A percentile compares a stretch with the other conserved stretches of the same genome.
Conservation (phyloP, 257 asterid genomes). For the Solanum paucissectum region DNA sequence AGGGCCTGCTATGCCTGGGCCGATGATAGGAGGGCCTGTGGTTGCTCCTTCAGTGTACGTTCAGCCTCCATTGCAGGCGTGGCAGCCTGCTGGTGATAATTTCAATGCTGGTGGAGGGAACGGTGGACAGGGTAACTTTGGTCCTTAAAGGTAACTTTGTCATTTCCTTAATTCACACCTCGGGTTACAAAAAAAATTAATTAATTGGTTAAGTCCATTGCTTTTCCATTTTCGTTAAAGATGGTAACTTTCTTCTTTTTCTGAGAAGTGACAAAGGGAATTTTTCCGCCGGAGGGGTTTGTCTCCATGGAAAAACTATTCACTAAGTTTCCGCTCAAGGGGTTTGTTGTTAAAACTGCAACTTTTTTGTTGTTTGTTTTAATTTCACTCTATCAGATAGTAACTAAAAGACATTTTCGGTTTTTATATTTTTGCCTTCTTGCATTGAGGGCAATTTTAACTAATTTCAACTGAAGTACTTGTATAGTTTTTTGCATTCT, state of each 20-base stretch:
- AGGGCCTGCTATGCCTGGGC: neutral
- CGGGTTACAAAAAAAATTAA: neutral
- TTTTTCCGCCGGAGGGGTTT: neutral
- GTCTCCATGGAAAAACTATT: neutral
- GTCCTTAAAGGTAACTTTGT: conserved; percentile 47
- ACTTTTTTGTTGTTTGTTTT: neutral
- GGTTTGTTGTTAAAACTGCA: neutral
- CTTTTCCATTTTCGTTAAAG: neutral
- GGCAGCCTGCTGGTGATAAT: conserved; percentile 54
- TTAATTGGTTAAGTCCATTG: neutral
- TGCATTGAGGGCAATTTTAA: neutral
- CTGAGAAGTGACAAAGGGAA: neutral
- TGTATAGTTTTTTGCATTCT: neutral
- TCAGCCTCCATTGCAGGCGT: conserved; percentile 55
- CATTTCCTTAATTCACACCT: neutral
- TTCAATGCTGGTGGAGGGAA: conserved; percentile 37
- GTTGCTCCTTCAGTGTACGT: neutral
- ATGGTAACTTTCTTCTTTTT: neutral
- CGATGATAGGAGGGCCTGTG: neutral
- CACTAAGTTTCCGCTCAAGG: neutral
- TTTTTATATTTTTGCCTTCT: neutral
- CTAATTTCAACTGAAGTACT: neutral
- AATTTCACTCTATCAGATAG: neutral
- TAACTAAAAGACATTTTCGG: neutral
- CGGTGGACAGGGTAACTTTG: conserved; percentile 48